Evolutionary conservation across 176 grass and related monocot species (phyloP).

Genomic region (Sorghum bicolor): DNA sequence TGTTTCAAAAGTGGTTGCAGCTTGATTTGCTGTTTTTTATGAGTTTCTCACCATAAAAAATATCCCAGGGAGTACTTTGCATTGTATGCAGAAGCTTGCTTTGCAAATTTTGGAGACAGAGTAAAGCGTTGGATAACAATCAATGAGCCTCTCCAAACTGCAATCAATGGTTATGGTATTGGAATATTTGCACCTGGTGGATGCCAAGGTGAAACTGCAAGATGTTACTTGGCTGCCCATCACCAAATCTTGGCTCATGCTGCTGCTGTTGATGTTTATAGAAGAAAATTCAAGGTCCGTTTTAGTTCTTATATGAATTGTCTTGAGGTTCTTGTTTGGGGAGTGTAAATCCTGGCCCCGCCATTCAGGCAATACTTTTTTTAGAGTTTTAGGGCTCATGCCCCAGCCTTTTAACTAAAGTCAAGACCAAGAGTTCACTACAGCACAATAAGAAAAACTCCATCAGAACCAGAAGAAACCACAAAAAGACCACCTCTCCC

Average conservation of each 20-base stretch:
- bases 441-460: no score
- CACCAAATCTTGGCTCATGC: slow-evolving; percentile 94
- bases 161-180: slow-evolving; percentile 84
- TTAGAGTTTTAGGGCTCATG: no score
- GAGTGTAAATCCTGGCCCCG: not conserved
- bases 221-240: slow-evolving; percentile 75
- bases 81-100: slow-evolving; percentile 95
- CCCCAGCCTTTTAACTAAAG: no score
- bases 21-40: slow-evolving; percentile 42
- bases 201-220: slow-evolving; percentile 45
- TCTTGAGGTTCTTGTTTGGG: not conserved
- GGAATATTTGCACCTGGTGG: slow-evolving; percentile 86
- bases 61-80: slow-evolving; percentile 86
- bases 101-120: slow-evolving; percentile 94
- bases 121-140: slow-evolving; percentile 97
- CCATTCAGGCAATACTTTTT: not conserved
- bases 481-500: no score
- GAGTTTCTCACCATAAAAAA: slow-evolving; percentile 32
- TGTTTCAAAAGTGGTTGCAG: not conserved
- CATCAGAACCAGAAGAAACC: no score
- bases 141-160: slow-evolving; percentile 98
- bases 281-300: slow-evolving; percentile 81
- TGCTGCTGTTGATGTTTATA: slow-evolving; percentile 79
- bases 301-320: slow-evolving; percentile 11
- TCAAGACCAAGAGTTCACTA: no score